Evolutionary conservation across 768 basidiomycete genomes (phyloP), one percentile per base, ranked within the genome.

Genomic region (Boletus eberwhitei): DNA sequence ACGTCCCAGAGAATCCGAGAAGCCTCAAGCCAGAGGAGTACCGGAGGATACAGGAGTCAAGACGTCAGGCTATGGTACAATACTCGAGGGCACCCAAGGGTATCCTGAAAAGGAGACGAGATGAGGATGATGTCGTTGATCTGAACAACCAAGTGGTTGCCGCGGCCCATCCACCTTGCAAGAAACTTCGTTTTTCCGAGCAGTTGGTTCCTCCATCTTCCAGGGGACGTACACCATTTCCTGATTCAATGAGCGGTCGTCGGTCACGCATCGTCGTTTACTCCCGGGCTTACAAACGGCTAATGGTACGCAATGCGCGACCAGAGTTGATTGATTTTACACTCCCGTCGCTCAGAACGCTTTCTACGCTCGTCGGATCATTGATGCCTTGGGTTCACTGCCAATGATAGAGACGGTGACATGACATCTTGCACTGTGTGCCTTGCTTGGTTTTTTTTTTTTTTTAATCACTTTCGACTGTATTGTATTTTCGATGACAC

Each of bases 301-400:
- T 36, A 2, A 53, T n/a, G 39, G 41, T 17, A 13, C 40, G 53
- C 4, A 14, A n/a, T 8, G 34, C 40, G 21, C 64, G 58, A 43
- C 61, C 58, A 7, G 61, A 70, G 49, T 49, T 58, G 52, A 53
- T 73, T 9, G 55, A 70, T 40, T 70, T 71, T n/a, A 68, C 65
- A 0, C 59, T 71, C 7, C 70, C 70, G 11, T 71, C 71, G 17
- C 50, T 71, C 17, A 62, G 67, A 21, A 72, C 64, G 37, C 44
- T 71, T n/a, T 71, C 71, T 8, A 56, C 59, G 34, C 66, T 73
- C 5, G 64, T 71, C 39, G 69, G 67, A 21, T 65, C 67, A 4
- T 19, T 72, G 49, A 65, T 71, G 59, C 63, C 67, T 3, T 71
- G 69, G 69, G 53, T 67, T 22, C 63, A 58, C 22, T 71, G 54